Conservation (phyloP, 106 monocot genomes). For the Dendrobium nobile region DNA sequence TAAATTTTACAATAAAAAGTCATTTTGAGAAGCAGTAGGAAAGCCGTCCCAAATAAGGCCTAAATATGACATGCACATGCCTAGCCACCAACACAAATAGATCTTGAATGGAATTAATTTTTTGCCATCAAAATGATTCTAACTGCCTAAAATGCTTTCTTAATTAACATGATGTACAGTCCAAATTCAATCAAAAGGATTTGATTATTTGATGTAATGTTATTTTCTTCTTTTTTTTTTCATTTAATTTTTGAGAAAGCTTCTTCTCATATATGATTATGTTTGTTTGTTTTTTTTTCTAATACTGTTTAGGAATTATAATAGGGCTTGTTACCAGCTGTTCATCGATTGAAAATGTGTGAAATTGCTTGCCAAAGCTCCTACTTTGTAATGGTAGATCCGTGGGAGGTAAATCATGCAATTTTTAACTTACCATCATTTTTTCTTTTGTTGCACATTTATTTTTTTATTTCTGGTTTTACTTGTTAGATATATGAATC, state of each 20-base stretch:
- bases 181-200: no score
- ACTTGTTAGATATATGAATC: neutral
- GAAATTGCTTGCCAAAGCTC: slow-evolving; percentile 80
- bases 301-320: neutral
- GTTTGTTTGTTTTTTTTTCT: neutral
- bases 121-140: no score
- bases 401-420: slow-evolving; percentile 67
- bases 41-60: no score
- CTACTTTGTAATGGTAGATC: slow-evolving; percentile 81
- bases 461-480: neutral
- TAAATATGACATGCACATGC: no score
- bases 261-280: slow-evolving; percentile 3
- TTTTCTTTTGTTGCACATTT: neutral
- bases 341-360: slow-evolving; percentile 62
- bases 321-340: slow-evolving; percentile 57
- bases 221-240: no score
- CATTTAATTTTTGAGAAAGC: neutral
- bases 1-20: no score
- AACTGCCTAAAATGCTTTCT: no score
- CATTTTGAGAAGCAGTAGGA: no score
- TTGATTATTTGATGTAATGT: no score
- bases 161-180: no score
- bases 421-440: neutral
- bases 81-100: no score
- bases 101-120: no score